A percentile compares a stretch with the other conserved stretches of the same genome.
phyloP scores from a whole-genome alignment of 2,329 filamentous ascomycete species.

The Pleurostoma richardsiae region DNA sequence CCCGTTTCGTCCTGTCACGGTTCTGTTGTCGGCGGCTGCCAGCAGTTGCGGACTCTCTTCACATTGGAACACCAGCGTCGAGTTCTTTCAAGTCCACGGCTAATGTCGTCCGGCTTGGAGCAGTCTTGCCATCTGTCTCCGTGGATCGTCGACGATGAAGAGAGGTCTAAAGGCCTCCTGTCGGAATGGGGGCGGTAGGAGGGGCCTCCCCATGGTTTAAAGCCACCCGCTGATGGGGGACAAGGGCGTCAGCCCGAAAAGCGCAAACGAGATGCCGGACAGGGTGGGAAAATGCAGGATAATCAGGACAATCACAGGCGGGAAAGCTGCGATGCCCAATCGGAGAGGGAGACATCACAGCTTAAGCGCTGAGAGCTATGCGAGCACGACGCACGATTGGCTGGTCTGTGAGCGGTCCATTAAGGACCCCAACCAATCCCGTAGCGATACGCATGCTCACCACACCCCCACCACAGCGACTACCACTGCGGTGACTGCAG shows the following conservation, averaged over 20 bases:
- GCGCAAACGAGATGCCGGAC: slow-evolving; percentile 1
- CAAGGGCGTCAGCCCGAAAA: slow-evolving; percentile 6
- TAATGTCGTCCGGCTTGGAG: no score
- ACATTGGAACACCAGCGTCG: slow-evolving; percentile 2
- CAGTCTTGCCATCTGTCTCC: no score
- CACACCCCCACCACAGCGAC: no score
- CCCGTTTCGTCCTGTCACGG: no score
- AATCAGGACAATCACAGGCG: slow-evolving; percentile 14
- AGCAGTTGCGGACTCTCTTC: slow-evolving; percentile 7
- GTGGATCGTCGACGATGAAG: no score
- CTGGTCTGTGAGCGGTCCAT: background rate
- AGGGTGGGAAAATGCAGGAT: slow-evolving; percentile 12
- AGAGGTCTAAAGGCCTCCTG: no score
- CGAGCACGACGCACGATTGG: slow-evolving; percentile 12
- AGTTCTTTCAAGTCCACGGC: background rate
- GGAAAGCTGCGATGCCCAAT: slow-evolving; percentile 16
- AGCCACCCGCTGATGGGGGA: slow-evolving; percentile 1
- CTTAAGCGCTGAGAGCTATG: slow-evolving; percentile 17
- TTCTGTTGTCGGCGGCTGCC: slow-evolving; percentile 2
- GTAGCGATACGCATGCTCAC: no score
- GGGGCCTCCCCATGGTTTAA: background rate
- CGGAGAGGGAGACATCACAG: slow-evolving; percentile 8
- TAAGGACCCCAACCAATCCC: slow-evolving; percentile 5
- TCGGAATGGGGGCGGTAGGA: no score
- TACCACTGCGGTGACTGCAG: no score